Evolutionary conservation across 192 early-diverging fungal genomes (phyloP).

Genomic region (Chytriomyces sp.): DNA sequence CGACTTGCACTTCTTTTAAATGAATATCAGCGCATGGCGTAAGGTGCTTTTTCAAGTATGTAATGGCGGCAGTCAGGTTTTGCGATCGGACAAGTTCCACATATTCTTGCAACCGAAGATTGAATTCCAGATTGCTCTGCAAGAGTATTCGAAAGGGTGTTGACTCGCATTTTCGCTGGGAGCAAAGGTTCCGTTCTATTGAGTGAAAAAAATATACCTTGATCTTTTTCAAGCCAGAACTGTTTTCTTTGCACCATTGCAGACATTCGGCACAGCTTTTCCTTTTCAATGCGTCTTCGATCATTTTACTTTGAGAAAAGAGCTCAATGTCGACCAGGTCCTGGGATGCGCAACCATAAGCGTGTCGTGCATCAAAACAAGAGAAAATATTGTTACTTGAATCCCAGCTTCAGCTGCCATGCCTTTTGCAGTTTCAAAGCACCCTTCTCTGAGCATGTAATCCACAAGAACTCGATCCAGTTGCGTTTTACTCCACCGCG

Average conservation of each 20-base stretch:
- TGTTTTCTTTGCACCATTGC: conserved; percentile 95
- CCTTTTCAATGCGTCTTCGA: conserved; percentile 77
- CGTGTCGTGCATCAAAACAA: not conserved
- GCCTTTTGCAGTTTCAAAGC: conserved; percentile 72
- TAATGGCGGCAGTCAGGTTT: conserved; percentile 74
- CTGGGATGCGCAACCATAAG: conserved; percentile 42
- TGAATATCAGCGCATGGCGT: conserved; percentile 77
- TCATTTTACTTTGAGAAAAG: conserved; percentile 80
- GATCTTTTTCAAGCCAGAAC: conserved; percentile 83
- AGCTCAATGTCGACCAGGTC: conserved; percentile 88
- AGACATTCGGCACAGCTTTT: conserved; percentile 87
- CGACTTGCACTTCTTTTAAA: conserved; percentile 82
- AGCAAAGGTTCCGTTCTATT: not conserved
- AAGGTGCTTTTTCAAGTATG: conserved; percentile 86
- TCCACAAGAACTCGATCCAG: conserved; percentile 91
- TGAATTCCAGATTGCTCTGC: conserved; percentile 95
- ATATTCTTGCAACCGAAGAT: conserved; percentile 92
- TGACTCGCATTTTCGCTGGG: not conserved
- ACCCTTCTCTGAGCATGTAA: conserved; percentile 92
- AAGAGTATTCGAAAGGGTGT: not conserved
- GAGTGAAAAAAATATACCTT: conserved; percentile 59
- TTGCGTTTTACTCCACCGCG: conserved; percentile 83
- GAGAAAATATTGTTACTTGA: conserved; percentile 54
- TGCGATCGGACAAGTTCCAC: conserved; percentile 81
- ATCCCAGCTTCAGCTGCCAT: conserved; percentile 64